Evolutionary conservation across 2,329 filamentous ascomycete species (phyloP), one percentile per base, ranked within the genome.

Genomic region (Calonectria pseudoreteaudii): DNA sequence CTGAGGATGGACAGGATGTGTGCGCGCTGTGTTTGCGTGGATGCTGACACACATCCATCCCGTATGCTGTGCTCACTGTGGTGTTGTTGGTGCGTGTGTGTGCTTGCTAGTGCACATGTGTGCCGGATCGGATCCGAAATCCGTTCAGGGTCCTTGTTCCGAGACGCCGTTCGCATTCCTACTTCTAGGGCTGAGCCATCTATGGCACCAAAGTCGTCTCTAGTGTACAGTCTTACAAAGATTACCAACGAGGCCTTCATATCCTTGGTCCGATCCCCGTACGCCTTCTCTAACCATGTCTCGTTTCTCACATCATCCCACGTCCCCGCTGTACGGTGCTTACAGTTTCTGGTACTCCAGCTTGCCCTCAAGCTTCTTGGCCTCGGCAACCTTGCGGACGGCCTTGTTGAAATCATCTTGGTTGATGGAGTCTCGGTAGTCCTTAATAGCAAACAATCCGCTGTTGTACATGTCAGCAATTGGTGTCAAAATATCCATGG

Each of bases 401-500:
- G 97, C 97, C 88, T 98, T 98, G 89, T 98, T 99, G 92, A 98
- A 98, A 83, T 99, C 97, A 82, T 99, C 97, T 85, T 99, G 97
- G 87, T 94, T 98, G 86, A 99, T 94, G 16, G 95, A 92, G 81
- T 99, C 97, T 75, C 97, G 90, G 85, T 98, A 98, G 83, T 98
- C 97, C 86, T 98, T 98, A 91, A 99, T 99, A 53, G 97, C 96
- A 85, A 98, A 98, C 49, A 99, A 88, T 76, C 97, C 97, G 79
- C 95, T 97, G 75, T 62, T 76, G 74, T 84, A 80, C 73, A 76
- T 74, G 70, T 77, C 28, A 78, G 77, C 80, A 78, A 83, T 74
- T 53, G 30, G 8, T 49, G 30, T 53, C 36, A 36, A 53, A 31
- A 53, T 16, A 30, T 41, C 31, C 23, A 30, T 66, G 56, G n/a